These are phyloP conservation scores for Ceratocystis cubensis DNA, from an alignment of 2,329 filamentous ascomycete genomes.

Conservation along the genomic window DNA sequence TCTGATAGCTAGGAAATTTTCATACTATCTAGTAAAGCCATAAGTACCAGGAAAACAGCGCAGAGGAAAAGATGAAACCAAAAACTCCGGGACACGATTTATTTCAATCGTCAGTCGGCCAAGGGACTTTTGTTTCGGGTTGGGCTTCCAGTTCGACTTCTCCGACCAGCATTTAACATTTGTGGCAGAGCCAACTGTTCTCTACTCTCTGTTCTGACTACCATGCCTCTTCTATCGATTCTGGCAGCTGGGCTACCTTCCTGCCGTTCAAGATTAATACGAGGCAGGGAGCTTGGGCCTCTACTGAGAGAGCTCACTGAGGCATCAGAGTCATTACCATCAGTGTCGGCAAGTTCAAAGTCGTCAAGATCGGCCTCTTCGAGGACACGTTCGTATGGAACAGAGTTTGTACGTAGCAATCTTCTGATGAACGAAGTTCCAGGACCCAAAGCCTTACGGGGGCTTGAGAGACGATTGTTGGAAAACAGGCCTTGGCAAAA, in stretches of 20 bases:
- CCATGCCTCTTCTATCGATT: constrained; percentile 58
- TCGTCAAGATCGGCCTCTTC: constrained; percentile 65
- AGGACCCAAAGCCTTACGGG: constrained; percentile 25
- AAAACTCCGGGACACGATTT: constrained; percentile 2
- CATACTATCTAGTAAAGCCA: neutral
- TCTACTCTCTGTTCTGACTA: constrained; percentile 72
- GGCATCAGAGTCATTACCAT: constrained; percentile 46
- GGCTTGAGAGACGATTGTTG: constrained; percentile 36
- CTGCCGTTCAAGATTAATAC: constrained; percentile 2
- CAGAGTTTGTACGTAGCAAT: constrained; percentile 47
- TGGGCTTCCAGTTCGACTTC: constrained; percentile 45
- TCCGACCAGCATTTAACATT: constrained; percentile 43
- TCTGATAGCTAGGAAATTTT: neutral
- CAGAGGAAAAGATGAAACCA: constrained; percentile 4
- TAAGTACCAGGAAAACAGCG: neutral
- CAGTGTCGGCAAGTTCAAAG: constrained; percentile 63
- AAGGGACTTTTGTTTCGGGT: constrained; percentile 29
- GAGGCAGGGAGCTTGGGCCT: constrained; percentile 24
- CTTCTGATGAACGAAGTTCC: constrained; percentile 41
- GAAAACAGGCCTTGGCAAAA: constrained; percentile 26
- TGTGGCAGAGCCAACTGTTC: constrained; percentile 56
- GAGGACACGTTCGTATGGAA: constrained; percentile 68
- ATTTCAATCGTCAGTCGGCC: constrained; percentile 12
- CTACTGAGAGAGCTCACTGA: constrained; percentile 24
- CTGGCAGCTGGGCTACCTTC: constrained; percentile 26